A percentile compares a stretch with the other conserved stretches of the same genome.
phyloP scores from a whole-genome alignment of 73 alveolate genomes.

The Paramecium sonneborni region DNA sequence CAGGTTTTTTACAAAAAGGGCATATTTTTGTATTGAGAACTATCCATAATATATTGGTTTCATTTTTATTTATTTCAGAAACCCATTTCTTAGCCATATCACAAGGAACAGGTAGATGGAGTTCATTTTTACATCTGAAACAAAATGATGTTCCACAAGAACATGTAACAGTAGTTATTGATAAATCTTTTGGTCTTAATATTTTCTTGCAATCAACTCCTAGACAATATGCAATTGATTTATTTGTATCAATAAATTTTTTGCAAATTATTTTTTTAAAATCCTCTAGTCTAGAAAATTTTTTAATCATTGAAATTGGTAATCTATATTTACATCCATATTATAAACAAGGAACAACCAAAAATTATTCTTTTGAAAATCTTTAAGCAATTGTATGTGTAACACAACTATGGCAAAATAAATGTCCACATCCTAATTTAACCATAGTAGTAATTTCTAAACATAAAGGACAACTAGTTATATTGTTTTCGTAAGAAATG shows the following conservation, averaged over 20 bases:
- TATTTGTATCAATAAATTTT: neutral
- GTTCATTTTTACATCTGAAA: conserved; percentile 71
- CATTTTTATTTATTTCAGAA: conserved; percentile 66
- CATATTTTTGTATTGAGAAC: conserved; percentile 73
- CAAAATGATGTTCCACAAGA: conserved; percentile 75
- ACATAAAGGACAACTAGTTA: neutral
- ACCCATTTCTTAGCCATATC: conserved; percentile 61
- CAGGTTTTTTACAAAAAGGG: conserved; percentile 77
- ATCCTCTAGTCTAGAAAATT: neutral
- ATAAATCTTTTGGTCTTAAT: neutral
- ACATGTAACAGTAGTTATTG: conserved; percentile 57
- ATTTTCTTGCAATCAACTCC: conserved; percentile 32
- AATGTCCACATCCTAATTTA: neutral
- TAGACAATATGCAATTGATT: neutral
- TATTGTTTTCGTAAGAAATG: neutral
- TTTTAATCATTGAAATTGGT: neutral
- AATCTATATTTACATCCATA: conserved; percentile 5
- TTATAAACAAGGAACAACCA: neutral
- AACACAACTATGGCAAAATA: neutral
- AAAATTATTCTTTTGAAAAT: neutral
- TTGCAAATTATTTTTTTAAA: neutral
- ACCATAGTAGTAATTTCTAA: neutral
- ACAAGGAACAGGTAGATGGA: conserved; percentile 75
- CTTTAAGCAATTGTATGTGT: neutral
- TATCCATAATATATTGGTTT: conserved; percentile 70